phyloP scores from a whole-genome alignment of 78 protist genomes.

The Pelomyxa schiedti region DNA sequence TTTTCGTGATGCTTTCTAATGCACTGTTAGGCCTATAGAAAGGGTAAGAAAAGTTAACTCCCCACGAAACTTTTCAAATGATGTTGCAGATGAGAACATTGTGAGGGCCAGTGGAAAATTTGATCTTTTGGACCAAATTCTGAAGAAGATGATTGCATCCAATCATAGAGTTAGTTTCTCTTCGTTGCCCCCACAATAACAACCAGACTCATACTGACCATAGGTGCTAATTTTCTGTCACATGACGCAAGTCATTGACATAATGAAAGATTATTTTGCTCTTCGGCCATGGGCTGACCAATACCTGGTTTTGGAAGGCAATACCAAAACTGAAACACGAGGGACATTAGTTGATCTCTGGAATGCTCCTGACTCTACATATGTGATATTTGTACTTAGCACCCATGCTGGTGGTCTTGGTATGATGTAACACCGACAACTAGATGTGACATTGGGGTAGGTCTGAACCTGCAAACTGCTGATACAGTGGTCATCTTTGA shows the following conservation, averaged over 20 bases:
- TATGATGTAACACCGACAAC: too few species aligned
- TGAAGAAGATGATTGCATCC: conserved; percentile 40
- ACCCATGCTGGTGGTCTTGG: conserved; percentile 96
- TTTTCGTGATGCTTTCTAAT: neutral
- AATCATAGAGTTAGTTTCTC: conserved; percentile 48
- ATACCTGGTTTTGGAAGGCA: conserved; percentile 81
- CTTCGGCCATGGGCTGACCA: neutral
- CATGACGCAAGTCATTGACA: conserved; percentile 43
- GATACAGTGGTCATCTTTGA: conserved; percentile 90
- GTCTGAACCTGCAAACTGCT: conserved; percentile 89
- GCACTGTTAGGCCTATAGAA: neutral
- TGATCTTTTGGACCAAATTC: conserved; percentile 67
- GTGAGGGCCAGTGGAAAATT: conserved; percentile 68
- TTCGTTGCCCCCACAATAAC: too few species aligned
- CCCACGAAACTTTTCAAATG: conserved; percentile 1
- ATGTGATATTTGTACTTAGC: conserved; percentile 61
- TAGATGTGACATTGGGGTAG: too few species aligned
- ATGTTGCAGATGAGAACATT: conserved; percentile 7
- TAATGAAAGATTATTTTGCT: conserved; percentile 60
- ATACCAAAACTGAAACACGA: conserved; percentile 67
- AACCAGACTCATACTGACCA: too few species aligned
- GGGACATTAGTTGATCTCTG: conserved; percentile 33
- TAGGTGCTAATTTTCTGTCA: conserved; percentile 89
- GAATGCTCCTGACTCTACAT: conserved; percentile 54
- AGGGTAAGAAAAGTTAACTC: neutral